phyloP scores from a whole-genome alignment of 768 basidiomycete genomes.

The Ramaria sp. region DNA sequence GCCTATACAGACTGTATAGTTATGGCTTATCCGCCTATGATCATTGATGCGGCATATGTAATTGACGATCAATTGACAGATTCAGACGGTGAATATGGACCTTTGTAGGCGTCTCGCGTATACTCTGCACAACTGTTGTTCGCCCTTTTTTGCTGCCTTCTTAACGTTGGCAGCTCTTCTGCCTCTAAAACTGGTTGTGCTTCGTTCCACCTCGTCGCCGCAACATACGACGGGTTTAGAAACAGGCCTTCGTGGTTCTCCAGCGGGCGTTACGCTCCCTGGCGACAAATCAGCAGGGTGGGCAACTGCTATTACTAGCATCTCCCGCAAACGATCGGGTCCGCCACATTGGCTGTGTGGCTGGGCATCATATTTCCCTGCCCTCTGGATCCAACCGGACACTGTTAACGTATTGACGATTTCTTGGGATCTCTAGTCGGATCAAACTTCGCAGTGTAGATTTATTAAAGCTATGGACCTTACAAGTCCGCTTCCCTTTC shows the following conservation, averaged over 20 bases:
- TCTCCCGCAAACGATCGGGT: background rate
- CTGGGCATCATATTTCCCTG: background rate
- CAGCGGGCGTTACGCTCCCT: too few relatives aligned
- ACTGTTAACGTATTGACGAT: background rate
- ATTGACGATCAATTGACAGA: too few relatives aligned
- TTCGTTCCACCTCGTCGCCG: background rate
- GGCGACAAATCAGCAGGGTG: too few relatives aligned
- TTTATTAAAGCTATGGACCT: constrained; percentile 4
- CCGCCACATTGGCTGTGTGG: background rate
- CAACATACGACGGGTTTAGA: background rate
- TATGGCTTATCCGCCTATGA: too few relatives aligned
- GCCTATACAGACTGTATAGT: too few relatives aligned
- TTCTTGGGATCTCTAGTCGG: background rate
- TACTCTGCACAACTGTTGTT: constrained; percentile 1
- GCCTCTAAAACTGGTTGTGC: background rate
- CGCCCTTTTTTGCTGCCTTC: background rate
- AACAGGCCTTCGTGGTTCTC: background rate
- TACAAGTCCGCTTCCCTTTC: constrained; percentile 8
- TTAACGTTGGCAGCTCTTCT: background rate
- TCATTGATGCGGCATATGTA: too few relatives aligned
- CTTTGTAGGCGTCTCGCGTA: constrained; percentile 1
- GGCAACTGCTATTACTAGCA: too few relatives aligned
- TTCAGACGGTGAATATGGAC: background rate
- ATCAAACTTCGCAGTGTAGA: background rate
- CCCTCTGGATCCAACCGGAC: background rate